Base-by-base conservation (phyloP, 805 yeast species). In the Candida peoriensis region DNA sequence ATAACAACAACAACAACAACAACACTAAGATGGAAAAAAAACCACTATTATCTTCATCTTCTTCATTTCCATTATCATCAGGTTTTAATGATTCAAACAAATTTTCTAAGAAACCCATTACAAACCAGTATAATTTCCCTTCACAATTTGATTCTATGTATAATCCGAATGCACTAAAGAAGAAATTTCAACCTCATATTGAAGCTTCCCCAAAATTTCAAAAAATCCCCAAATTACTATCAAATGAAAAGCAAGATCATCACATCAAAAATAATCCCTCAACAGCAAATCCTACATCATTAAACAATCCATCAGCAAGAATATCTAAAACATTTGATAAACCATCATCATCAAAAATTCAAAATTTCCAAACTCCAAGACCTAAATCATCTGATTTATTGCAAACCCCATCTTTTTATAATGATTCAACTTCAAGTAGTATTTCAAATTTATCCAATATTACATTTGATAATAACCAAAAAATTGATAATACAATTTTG, bases 311-410 rank as follows among this genome's bases (percentile, higher is more conserved):
- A n/a, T n/a, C n/a, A n/a, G n/a, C n/a, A n/a, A n/a, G n/a, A n/a
- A n/a, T n/a, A n/a, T n/a, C n/a, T n/a, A n/a, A n/a, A n/a, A n/a
- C n/a, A n/a, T n/a, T n/a, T n/a, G n/a, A n/a, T n/a, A n/a, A n/a
- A n/a, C n/a, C n/a, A n/a, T 6, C 28, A 8, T 15, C 19, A 3
- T 15, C 15, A 5, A 50, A 49, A 22, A 31, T 48, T 25, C 45
- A 48, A 8, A 44, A 50, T 17, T 53, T 48, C 28, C 39, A 43
- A 26, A 53, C 58, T 8, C 58, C 58, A 32, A 47, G 53, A 34
- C 55, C 56, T 6, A 53, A 52, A 34, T 53, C 58, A 9, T 48
- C 54, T 18, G 50, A 50, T 6, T n/a, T 52, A 20, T 27, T 48
- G 9, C 55, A 53, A 26, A 53, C 58, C 1, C 58, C 58, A 13